Percentiles rank a stretch among this genome's conserved stretches.
Evolutionary conservation across 2,329 filamentous ascomycete genomes (phyloP).

Genomic region (Alternaria longipes): DNA sequence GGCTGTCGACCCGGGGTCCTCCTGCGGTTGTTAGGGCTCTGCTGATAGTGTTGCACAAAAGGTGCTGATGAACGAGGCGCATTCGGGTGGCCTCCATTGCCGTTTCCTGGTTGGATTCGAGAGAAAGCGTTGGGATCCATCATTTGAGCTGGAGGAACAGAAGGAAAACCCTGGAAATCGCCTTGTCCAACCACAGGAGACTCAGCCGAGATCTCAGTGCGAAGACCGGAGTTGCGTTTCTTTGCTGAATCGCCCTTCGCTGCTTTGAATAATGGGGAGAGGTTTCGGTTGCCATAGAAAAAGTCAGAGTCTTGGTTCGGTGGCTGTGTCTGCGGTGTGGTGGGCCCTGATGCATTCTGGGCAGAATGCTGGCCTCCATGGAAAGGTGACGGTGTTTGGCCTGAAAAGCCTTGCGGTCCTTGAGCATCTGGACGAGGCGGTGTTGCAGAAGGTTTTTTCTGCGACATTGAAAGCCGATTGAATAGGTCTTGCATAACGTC

Average conservation of each 20-base stretch:
- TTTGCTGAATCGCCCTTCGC: slow-evolving; percentile 54
- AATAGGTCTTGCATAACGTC: slow-evolving; percentile 58
- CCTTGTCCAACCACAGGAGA: slow-evolving; percentile 39
- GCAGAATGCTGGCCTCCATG: slow-evolving; percentile 44
- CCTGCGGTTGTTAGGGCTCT: slow-evolving; percentile 35
- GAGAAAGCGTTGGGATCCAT: slow-evolving; percentile 33
- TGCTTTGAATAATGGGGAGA: slow-evolving; percentile 60
- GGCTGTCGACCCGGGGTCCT: slow-evolving; percentile 35
- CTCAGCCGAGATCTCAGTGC: slow-evolving; percentile 53
- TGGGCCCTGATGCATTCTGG: slow-evolving; percentile 45
- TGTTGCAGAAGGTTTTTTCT: slow-evolving; percentile 39
- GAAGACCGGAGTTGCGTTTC: slow-evolving; percentile 55
- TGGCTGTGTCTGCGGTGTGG: slow-evolving; percentile 44
- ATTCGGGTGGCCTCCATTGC: slow-evolving; percentile 22
- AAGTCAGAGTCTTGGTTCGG: slow-evolving; percentile 40
- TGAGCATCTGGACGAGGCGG: slow-evolving; percentile 36
- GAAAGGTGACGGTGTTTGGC: slow-evolving; percentile 53
- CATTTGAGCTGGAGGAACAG: slow-evolving; percentile 24
- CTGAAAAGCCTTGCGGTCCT: slow-evolving; percentile 32
- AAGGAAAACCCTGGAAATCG: slow-evolving; percentile 37
- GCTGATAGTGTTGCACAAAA: slow-evolving; percentile 36
- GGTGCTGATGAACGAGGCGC: slow-evolving; percentile 39
- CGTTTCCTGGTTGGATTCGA: slow-evolving; percentile 27
- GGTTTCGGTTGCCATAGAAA: slow-evolving; percentile 57
- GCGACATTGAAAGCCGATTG: slow-evolving; percentile 48